Percentiles rank a stretch among this genome's conserved stretches.
Conservation (phyloP, 257 asterid genomes). For the Lantana camara region DNA sequence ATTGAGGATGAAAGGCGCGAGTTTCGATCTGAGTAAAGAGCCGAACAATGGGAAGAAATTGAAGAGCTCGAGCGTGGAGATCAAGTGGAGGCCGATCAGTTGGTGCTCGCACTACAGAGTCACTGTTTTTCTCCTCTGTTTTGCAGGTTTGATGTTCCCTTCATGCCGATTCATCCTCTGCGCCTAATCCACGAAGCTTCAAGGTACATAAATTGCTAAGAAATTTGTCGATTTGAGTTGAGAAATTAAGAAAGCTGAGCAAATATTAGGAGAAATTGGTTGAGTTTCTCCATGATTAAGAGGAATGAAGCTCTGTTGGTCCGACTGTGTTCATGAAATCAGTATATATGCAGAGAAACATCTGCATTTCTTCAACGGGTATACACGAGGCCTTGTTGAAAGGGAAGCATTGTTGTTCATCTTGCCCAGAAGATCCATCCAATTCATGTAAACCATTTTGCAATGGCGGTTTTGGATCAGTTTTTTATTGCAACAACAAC, state of each 20-base stretch:
- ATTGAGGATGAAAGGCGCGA: constrained; percentile 90
- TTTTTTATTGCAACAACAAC: constrained; percentile 34
- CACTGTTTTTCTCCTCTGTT: constrained; percentile 58
- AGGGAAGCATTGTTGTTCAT: constrained; percentile 20
- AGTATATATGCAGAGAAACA: neutral
- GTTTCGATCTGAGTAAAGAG: constrained; percentile 78
- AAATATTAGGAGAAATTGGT: neutral
- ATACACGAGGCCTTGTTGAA: neutral
- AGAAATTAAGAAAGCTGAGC: neutral
- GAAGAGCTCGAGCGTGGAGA: constrained; percentile 99
- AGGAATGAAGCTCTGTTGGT: constrained; percentile 58
- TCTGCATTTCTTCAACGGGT: too few species aligned
- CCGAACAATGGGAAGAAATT: constrained; percentile 75
- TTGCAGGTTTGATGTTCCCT: constrained; percentile 62
- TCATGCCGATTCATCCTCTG: constrained; percentile 70
- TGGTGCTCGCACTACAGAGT: constrained; percentile 66
- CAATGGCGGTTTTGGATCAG: neutral
- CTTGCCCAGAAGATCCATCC: neutral
- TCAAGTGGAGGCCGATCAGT: constrained; percentile 79
- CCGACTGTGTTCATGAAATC: constrained; percentile 29
- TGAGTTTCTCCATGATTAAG: neutral
- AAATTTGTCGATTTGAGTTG: too few species aligned
- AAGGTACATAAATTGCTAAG: neutral
- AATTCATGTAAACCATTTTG: too few species aligned
- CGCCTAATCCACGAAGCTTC: constrained; percentile 14